phyloP scores from a whole-genome alignment of 1,139 yeast genomes.

The Blastobotrys indianensis region DNA sequence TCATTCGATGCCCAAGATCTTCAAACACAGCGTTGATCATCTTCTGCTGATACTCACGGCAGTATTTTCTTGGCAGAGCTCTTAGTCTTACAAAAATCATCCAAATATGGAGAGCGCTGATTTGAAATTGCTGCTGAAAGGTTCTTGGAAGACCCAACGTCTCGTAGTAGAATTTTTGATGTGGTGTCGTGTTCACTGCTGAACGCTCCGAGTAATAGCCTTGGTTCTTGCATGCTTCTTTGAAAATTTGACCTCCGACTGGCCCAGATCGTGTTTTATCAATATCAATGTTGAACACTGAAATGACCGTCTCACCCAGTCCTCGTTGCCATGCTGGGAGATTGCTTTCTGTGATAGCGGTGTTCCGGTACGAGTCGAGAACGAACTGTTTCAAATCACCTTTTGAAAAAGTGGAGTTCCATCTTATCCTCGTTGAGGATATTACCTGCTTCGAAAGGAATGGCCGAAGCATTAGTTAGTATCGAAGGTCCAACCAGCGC shows the following conservation, averaged over 20 bases:
- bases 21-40: conserved; percentile 81
- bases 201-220: conserved; percentile 50
- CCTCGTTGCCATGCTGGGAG: conserved; percentile 66
- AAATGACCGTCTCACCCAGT: conserved; percentile 67
- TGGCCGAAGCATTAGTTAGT: neutral
- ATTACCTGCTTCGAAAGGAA: neutral
- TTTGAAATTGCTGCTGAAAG: conserved; percentile 92
- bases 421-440: neutral
- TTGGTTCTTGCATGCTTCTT: conserved; percentile 82
- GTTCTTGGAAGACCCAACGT: conserved; percentile 77
- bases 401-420: conserved; percentile 10
- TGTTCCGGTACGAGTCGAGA: neutral
- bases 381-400: conserved; percentile 10
- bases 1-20: conserved; percentile 81
- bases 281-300: conserved; percentile 73
- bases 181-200: conserved; percentile 19
- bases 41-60: conserved; percentile 87
- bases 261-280: conserved; percentile 91
- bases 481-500: no score
- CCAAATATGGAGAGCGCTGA: conserved; percentile 89
- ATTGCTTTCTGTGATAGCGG: conserved; percentile 36
- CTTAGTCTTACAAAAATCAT: conserved; percentile 90
- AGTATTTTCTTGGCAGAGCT: conserved; percentile 86
- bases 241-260: conserved; percentile 83
- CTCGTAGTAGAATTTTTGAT: conserved; percentile 46